phyloP scores from a whole-genome alignment of 208 protist species.

The Trichomonas vaginalis region DNA sequence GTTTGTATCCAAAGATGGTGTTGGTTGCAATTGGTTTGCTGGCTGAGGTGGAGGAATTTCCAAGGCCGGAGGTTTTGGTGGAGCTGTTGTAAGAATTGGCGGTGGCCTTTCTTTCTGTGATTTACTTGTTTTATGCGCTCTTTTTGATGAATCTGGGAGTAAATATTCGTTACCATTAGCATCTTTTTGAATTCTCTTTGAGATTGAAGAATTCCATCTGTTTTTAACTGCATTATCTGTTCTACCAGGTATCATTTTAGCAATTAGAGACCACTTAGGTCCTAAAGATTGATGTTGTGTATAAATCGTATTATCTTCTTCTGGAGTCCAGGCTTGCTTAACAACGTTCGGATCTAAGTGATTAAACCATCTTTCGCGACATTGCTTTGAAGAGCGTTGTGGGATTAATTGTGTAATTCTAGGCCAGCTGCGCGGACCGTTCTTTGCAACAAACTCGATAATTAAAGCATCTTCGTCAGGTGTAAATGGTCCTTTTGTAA shows the following conservation, averaged over 20 bases:
- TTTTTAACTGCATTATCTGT: conserved; percentile 46
- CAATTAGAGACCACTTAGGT: neutral
- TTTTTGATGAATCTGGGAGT: neutral
- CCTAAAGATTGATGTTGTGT: neutral
- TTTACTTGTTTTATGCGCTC: neutral
- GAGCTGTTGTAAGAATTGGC: neutral
- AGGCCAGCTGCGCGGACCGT: neutral
- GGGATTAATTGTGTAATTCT: neutral
- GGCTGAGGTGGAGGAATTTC: neutral
- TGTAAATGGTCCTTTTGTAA: conserved; percentile 11
- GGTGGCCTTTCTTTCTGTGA: neutral
- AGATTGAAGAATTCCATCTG: conserved; percentile 42
- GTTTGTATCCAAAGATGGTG: neutral
- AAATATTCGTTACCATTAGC: neutral
- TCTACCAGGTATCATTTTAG: conserved; percentile 21
- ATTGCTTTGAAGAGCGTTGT: neutral
- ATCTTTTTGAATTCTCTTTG: neutral
- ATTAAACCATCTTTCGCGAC: conserved; percentile 15
- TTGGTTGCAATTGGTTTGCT: neutral
- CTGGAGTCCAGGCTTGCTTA: neutral
- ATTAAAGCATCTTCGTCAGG: neutral
- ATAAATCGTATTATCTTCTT: conserved; percentile 15
- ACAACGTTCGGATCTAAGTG: neutral
- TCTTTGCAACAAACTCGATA: neutral
- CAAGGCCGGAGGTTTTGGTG: neutral